These are phyloP conservation scores for Elongisporangium undulatum DNA, from an alignment of 352 stramenopile genomes.

Conservation along the genomic window DNA sequence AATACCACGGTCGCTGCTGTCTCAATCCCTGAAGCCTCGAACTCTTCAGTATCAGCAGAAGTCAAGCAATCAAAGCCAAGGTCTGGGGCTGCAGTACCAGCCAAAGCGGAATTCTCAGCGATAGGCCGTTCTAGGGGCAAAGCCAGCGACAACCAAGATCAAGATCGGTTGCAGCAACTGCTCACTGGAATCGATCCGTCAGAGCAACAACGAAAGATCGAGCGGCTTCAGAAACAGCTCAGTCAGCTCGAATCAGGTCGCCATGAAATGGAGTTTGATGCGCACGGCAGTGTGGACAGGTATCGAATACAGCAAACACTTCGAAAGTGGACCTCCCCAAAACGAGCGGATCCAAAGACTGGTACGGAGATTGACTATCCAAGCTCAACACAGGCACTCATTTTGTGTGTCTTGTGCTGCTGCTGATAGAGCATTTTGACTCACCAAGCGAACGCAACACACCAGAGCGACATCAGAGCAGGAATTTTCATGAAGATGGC, in stretches of 20 bases:
- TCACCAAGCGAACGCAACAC: not conserved
- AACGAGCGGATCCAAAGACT: not conserved
- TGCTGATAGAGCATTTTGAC: not conserved
- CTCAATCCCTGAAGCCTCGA: not conserved
- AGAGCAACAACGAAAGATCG: slow-evolving; percentile 33
- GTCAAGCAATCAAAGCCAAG: slow-evolving; percentile 5
- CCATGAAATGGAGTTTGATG: slow-evolving; percentile 8
- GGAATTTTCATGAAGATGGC: not conserved
- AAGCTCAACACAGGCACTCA: not conserved
- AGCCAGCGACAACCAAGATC: slow-evolving; percentile 7
- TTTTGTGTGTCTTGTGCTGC: not conserved
- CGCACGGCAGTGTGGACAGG: not conserved
- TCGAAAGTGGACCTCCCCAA: not conserved
- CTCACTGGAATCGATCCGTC: slow-evolving; percentile 11
- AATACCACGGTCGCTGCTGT: not conserved
- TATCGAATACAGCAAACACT: slow-evolving; percentile 8
- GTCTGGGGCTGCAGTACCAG: not conserved
- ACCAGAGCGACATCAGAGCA: not conserved
- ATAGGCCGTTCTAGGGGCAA: not conserved
- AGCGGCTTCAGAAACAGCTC: slow-evolving; percentile 26
- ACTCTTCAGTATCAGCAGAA: not conserved
- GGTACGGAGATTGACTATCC: not conserved
- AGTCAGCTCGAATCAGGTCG: slow-evolving; percentile 19
- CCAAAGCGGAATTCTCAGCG: not conserved
- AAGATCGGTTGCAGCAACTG: slow-evolving; percentile 18